A percentile compares a stretch with the other conserved stretches of the same genome.
phyloP scores from a whole-genome alignment of 345 rosid genomes.

The Cardamine chenopodiifolia region DNA sequence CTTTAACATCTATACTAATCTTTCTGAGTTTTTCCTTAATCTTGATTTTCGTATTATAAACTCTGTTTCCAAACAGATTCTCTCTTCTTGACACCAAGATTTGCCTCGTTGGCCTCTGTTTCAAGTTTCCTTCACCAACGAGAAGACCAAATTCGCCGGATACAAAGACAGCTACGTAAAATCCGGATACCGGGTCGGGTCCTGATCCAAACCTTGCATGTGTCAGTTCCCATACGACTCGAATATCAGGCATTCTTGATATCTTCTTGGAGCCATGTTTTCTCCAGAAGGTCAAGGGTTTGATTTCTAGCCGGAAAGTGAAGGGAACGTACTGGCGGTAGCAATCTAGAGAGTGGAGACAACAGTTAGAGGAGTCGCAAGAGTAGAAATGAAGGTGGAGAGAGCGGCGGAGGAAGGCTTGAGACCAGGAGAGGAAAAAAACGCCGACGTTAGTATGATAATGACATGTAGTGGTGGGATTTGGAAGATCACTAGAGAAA shows the following conservation, averaged over 20 bases:
- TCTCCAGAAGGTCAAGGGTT: slow-evolving; percentile 66
- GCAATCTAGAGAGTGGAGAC: slow-evolving; percentile 42
- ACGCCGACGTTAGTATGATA: slow-evolving; percentile 74
- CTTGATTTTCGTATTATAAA: slow-evolving; percentile 61
- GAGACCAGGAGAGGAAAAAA: slow-evolving; percentile 88
- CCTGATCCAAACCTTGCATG: slow-evolving; percentile 72
- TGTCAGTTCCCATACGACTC: slow-evolving; percentile 71
- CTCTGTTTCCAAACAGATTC: slow-evolving; percentile 65
- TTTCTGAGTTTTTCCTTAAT: slow-evolving; percentile 62
- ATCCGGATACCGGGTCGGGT: slow-evolving; percentile 75
- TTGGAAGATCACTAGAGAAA: slow-evolving; percentile 39
- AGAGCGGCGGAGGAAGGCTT: slow-evolving; percentile 64
- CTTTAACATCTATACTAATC: slow-evolving; percentile 63
- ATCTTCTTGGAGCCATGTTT: slow-evolving; percentile 67
- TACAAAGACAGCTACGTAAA: slow-evolving; percentile 65
- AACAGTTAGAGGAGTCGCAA: slow-evolving; percentile 40
- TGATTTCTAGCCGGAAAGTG: slow-evolving; percentile 64
- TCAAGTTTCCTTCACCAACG: slow-evolving; percentile 58
- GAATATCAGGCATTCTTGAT: slow-evolving; percentile 41
- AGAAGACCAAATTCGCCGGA: slow-evolving; percentile 64
- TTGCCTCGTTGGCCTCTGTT: slow-evolving; percentile 48
- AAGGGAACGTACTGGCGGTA: slow-evolving; percentile 42
- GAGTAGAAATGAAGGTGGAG: slow-evolving; percentile 69
- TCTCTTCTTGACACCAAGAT: slow-evolving; percentile 65
- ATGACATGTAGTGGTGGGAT: slow-evolving; percentile 52